Evolutionary conservation across 1,284 basidiomycete species (phyloP), one percentile per base, ranked within the genome.

Genomic region (Apiotrichum sp.): DNA sequence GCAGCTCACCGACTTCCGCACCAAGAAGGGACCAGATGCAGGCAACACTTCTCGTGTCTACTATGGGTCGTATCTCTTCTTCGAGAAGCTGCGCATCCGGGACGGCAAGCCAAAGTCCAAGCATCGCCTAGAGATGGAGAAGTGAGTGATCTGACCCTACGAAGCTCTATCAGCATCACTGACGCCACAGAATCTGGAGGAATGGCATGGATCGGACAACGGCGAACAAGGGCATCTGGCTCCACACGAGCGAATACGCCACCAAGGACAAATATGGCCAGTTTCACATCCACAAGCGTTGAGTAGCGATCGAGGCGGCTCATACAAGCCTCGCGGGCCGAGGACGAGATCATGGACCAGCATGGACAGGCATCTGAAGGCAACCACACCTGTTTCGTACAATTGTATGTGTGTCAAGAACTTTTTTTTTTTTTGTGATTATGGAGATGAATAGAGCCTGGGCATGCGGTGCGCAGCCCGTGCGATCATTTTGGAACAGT

Each of bases 1-100:
- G 45, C 52, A 53, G 52, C 46, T 53, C 38, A 47, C 45, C 46
- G 52, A 53, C 52, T 53, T 53, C 16, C 52, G 45, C 39, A 35
- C 39, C 33, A 47, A 53, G 39, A 22, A 29, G 9, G 52, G 52
- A 1, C 45, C 52, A 6, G 32, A 42, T 36, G n/a, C 52, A 1
- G 52, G 52, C 32, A 47, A 47, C 40, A 47, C 52, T n/a, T 53
- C 52, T 14, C 52, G 52, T 8, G 52, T 53, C 6, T 53, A 53
- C 46, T 53, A 53, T 33, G 52, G 39, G 32, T 47, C 43, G 29
- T 53, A 53, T 38, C 39, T 53, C 31, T 53, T 53, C 46, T 53
- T 53, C 35, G 52, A 53, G 46, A 53, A 53, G 46, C 31, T 47
- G 7, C 52, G 52, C 16, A 10, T 53, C 16, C 13, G 32, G n/a